Evolutionary conservation across 1,139 yeast species (phyloP), one percentile per base, ranked within the genome.

Genomic region (Geotrichum carabidarum): DNA sequence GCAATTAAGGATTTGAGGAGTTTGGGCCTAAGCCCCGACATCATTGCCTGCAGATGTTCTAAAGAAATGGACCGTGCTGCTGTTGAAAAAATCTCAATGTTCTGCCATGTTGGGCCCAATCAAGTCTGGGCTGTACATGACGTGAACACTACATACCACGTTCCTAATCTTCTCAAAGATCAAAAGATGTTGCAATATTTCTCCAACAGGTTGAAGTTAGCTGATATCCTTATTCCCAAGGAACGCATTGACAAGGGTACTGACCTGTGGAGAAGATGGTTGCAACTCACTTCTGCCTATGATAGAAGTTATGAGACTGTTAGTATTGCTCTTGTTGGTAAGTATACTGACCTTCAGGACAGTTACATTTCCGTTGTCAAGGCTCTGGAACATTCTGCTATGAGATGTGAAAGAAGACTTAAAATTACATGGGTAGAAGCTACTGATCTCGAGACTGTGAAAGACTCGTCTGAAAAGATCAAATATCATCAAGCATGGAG

Each of bases 121-220:
- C 99, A 94, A 74, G 99, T 93, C 53, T 80, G 94, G 65, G 97
- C 96, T 51, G 96, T 93, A 57, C 96, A 91, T 69, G 99, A 94
- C 72, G 96, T 93, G 65, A 88, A 88, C 75, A 88, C 97, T 11
- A 93, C 99, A 53, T 93, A 93, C 72, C 99, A 94, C 71, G 98
- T 93, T 63, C 99, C 99, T 53, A 78, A 93, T 63, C 77, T 93
- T 68, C 80, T 93, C 65, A 82, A 85, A 67, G 93, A 93, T 69
- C 97, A 93, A 76, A 84, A 81, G 64, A 80, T 91, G 80, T 79
- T 89, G 76, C 78, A 83, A 62, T 89, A 80, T 70, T 80, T 94
- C 68, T 71, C 79, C 53, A 78, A 79, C 64, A 86, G 94, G 70
- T 80, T 93, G 69, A 70, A 75, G 58, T 78, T 93, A 60, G 74